Evolutionary conservation across 208 protist species (phyloP).

Genomic region (Kentomonas sorsogonicus): DNA sequence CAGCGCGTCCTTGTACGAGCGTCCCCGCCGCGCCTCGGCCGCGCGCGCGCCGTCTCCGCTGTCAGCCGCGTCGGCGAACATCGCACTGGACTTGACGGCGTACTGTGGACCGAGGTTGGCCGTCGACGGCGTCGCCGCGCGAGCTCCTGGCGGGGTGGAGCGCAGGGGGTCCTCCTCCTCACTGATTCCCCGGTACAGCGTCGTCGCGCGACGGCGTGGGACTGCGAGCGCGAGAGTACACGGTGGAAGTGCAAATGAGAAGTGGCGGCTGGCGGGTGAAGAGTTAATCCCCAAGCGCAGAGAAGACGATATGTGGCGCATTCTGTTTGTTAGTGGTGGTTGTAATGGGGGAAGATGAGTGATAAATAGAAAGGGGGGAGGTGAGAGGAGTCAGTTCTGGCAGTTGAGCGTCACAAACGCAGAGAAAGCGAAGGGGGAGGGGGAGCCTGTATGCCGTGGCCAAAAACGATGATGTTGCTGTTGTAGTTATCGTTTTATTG

Average conservation of each 20-base stretch:
- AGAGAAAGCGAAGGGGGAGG: neutral
- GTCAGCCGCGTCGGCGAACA: neutral
- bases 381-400: neutral
- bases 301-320: neutral
- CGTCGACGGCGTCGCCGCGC: neutral
- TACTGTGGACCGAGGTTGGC: slow-evolving; percentile 24
- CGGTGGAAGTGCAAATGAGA: neutral
- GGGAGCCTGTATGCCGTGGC: too few species aligned
- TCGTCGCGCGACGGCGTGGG: slow-evolving; percentile 3
- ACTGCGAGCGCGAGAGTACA: neutral
- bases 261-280: neutral
- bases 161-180: neutral
- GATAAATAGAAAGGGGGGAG: too few species aligned
- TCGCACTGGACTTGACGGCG: slow-evolving; percentile 17
- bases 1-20: slow-evolving; percentile 62
- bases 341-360: too few species aligned
- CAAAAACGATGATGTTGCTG: too few species aligned
- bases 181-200: slow-evolving; percentile 3
- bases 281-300: neutral
- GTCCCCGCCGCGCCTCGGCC: slow-evolving; percentile 15
- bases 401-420: neutral
- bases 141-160: neutral
- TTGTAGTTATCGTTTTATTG: too few species aligned
- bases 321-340: neutral
- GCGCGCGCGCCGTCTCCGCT: neutral